phyloP scores from a whole-genome alignment of 1,139 yeast genomes.

The Candida freyschussii region DNA sequence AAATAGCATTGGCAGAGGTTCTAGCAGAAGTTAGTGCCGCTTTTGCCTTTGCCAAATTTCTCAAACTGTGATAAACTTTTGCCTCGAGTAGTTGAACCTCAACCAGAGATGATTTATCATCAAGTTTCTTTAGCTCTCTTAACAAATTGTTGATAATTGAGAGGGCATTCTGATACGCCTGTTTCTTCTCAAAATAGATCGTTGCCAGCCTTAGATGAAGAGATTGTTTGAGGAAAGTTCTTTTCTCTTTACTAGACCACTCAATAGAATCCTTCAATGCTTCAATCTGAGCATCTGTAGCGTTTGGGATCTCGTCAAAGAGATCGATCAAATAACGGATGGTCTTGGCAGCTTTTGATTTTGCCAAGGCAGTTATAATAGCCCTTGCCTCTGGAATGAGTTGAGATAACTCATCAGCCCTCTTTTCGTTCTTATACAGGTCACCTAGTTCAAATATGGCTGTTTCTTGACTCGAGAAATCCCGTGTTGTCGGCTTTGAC shows the following conservation, averaged over 20 bases:
- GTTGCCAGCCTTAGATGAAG: slow-evolving; percentile 81
- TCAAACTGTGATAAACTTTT: slow-evolving; percentile 82
- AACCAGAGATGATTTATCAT: slow-evolving; percentile 90
- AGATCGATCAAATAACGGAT: slow-evolving; percentile 72
- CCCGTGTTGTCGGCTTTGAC: slow-evolving; percentile 26
- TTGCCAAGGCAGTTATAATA: slow-evolving; percentile 72
- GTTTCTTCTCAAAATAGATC: slow-evolving; percentile 59
- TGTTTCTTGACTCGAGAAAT: slow-evolving; percentile 49
- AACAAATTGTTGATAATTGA: slow-evolving; percentile 66
- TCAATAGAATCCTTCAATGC: slow-evolving; percentile 77
- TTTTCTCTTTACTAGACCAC: slow-evolving; percentile 82
- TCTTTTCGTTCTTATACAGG: slow-evolving; percentile 42
- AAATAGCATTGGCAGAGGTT: slow-evolving; percentile 93
- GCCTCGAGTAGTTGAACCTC: slow-evolving; percentile 93
- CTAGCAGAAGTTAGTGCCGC: slow-evolving; percentile 94
- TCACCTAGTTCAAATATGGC: slow-evolving; percentile 63
- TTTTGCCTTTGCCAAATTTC: slow-evolving; percentile 88
- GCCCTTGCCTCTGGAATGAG: slow-evolving; percentile 68
- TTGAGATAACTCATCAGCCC: slow-evolving; percentile 48
- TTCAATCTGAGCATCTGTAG: slow-evolving; percentile 66
- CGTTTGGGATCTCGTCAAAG: slow-evolving; percentile 63
- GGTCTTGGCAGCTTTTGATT: slow-evolving; percentile 91
- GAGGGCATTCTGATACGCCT: slow-evolving; percentile 66
- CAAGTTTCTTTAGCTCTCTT: slow-evolving; percentile 84
- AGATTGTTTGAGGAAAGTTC: slow-evolving; percentile 84